phyloP scores from a whole-genome alignment of 148 eudicot genomes.

The Rhododendron simsii region DNA sequence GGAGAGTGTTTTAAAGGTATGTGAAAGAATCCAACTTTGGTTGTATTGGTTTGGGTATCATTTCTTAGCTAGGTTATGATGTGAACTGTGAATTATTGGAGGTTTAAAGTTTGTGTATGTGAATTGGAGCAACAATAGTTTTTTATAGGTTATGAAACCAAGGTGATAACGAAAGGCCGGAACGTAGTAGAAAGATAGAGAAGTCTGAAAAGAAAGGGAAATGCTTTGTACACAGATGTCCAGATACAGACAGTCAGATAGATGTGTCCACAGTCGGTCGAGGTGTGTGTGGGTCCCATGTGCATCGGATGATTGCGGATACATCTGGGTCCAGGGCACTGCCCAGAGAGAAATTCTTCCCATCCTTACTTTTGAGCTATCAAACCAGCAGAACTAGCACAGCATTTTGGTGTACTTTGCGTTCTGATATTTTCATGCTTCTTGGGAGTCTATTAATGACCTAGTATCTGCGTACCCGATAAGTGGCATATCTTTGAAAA shows the following conservation, averaged over 20 bases:
- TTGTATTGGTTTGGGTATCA: neutral
- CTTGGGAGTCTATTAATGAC: neutral
- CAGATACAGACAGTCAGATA: neutral
- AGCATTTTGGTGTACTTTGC: neutral
- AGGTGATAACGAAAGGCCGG: neutral
- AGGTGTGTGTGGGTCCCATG: neutral
- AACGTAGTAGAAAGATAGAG: neutral
- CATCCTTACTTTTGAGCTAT: neutral
- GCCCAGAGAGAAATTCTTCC: neutral
- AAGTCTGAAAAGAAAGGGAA: neutral
- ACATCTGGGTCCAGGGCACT: neutral
- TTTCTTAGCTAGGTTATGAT: neutral
- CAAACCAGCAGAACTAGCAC: neutral
- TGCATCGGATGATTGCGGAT: neutral
- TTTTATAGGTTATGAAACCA: neutral
- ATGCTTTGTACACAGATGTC: neutral
- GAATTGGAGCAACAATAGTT: neutral
- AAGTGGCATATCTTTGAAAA: neutral
- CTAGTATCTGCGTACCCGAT: neutral
- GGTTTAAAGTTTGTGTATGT: neutral
- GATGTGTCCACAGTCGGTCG: neutral
- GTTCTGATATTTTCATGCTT: neutral
- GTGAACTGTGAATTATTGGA: neutral
- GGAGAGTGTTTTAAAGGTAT: constrained; percentile 60
- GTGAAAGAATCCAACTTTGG: neutral